Percentiles rank a stretch among this genome's conserved stretches.
Evolutionary conservation across 1,284 basidiomycete genomes (phyloP).

Genomic region (Ceratobasidium sp.): DNA sequence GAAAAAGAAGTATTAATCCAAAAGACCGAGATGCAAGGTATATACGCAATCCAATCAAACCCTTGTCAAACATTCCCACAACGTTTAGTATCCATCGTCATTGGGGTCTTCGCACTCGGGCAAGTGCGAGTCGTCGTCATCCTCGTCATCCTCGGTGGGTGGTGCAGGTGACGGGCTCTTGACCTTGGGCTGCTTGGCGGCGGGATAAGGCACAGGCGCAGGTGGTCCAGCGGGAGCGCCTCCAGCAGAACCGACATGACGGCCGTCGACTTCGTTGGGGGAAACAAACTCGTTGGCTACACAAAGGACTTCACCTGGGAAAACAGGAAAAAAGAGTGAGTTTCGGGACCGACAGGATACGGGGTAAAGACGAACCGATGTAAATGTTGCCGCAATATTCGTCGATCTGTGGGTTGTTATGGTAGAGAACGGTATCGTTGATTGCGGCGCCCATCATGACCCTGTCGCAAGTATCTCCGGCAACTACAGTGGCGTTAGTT

Average conservation of each 20-base stretch:
- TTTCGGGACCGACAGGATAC: constrained; percentile 3
- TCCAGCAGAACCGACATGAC: constrained; percentile 57
- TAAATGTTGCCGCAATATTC: constrained; percentile 71
- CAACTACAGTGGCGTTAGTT: constrained; percentile 25
- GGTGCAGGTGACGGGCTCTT: constrained; percentile 48
- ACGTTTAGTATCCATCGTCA: constrained; percentile 34
- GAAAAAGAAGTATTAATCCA: background rate
- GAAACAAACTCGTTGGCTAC: constrained; percentile 59
- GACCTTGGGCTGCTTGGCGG: constrained; percentile 51
- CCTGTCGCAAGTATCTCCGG: constrained; percentile 65
- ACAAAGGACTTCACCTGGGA: constrained; percentile 65
- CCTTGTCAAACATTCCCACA: background rate
- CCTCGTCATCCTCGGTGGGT: constrained; percentile 47
- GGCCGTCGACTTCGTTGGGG: constrained; percentile 58
- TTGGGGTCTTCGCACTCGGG: constrained; percentile 69
- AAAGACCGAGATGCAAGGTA: background rate
- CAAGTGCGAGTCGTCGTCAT: constrained; percentile 63
- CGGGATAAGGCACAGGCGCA: constrained; percentile 54
- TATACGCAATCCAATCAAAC: background rate
- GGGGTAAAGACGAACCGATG: constrained; percentile 61
- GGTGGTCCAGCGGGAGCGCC: constrained; percentile 45
- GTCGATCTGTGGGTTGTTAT: constrained; percentile 78
- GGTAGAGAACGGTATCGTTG: constrained; percentile 65
- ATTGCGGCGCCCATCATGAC: constrained; percentile 58
- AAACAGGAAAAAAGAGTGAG: constrained; percentile 26